phyloP scores from a whole-genome alignment of 2,329 filamentous ascomycete species.

The Beauveria scarabaeidicola region DNA sequence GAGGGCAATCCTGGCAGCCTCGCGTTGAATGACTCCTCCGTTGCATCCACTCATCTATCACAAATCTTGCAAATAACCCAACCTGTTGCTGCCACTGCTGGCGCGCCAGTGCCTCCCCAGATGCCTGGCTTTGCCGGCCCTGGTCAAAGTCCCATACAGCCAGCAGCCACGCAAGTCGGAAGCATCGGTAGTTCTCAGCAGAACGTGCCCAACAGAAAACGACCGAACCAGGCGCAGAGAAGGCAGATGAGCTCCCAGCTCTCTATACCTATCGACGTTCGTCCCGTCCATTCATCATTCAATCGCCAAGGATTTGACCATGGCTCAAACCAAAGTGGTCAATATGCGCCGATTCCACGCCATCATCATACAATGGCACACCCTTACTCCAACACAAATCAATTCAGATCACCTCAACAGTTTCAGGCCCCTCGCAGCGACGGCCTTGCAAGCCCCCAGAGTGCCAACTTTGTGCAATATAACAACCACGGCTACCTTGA shows the following conservation, averaged over 20 bases:
- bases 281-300: constrained; percentile 23
- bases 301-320: constrained; percentile 23
- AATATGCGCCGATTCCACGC: background rate
- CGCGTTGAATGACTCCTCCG: constrained; percentile 44
- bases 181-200: background rate
- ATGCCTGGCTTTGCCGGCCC: background rate
- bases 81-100: background rate
- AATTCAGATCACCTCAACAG: background rate
- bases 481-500: background rate
- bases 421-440: background rate
- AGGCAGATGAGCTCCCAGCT: constrained; percentile 54
- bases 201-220: constrained; percentile 30
- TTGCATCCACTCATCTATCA: constrained; percentile 8
- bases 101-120: background rate
- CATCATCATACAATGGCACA: constrained; percentile 4
- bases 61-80: background rate
- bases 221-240: constrained; percentile 54
- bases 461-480: background rate
- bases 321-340: constrained; percentile 13
- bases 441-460: background rate
- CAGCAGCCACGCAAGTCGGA: background rate
- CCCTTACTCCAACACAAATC: background rate
- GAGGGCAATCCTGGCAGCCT: constrained; percentile 52
- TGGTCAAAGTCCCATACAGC: background rate
- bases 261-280: constrained; percentile 46